phyloP scores from a whole-genome alignment of 441 rosid species.

The Rhodomyrtus psidioides region DNA sequence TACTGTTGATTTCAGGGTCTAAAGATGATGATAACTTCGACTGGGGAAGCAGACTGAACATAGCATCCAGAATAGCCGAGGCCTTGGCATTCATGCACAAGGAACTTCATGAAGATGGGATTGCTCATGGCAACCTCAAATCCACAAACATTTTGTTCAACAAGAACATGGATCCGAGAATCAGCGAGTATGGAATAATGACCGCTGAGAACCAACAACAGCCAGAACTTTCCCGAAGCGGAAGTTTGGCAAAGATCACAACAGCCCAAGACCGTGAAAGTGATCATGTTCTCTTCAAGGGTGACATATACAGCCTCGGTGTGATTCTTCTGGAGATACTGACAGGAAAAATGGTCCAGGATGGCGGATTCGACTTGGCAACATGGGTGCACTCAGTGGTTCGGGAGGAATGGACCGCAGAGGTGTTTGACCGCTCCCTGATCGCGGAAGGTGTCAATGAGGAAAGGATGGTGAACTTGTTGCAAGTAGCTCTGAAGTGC shows the following conservation, averaged over 20 bases:
- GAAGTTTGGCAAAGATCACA: not conserved
- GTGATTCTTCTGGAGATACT: constrained; percentile 57
- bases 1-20: constrained; percentile 25
- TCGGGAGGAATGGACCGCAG: constrained; percentile 55
- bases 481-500: constrained; percentile 53
- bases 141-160: constrained; percentile 47
- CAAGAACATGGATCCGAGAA: constrained; percentile 39
- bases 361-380: constrained; percentile 30
- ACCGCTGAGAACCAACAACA: constrained; percentile 19
- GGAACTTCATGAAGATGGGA: constrained; percentile 32
- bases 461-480: constrained; percentile 47
- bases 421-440: constrained; percentile 48
- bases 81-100: constrained; percentile 38
- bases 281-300: constrained; percentile 6
- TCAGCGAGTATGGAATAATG: constrained; percentile 53
- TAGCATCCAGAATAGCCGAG: constrained; percentile 33
- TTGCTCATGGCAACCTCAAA: constrained; percentile 63
- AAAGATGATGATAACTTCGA: constrained; percentile 25
- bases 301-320: constrained; percentile 33
- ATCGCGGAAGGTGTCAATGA: constrained; percentile 34
- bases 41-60: constrained; percentile 47
- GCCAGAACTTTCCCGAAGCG: not conserved
- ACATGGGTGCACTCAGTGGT: constrained; percentile 48
- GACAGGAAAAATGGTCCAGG: constrained; percentile 42
- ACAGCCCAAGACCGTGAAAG: not conserved